Conservation (phyloP, 2,329 filamentous ascomycete species). For the Zymoseptoria passerinii region DNA sequence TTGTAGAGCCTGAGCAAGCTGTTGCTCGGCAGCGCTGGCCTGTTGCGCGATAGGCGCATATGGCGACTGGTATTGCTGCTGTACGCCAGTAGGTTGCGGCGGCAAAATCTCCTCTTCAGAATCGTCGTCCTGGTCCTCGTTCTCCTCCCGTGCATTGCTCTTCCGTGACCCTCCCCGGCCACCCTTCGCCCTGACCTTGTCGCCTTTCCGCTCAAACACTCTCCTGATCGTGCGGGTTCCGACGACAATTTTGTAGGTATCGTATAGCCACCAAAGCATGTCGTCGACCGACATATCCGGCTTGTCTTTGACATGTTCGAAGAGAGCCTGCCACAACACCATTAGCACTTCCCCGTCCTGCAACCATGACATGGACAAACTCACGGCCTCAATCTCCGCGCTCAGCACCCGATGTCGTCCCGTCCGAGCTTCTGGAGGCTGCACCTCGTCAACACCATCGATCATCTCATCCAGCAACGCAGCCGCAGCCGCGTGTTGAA, state of each 20-base stretch:
- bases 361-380: background rate
- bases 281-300: conserved; percentile 31
- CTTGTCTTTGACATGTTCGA: conserved; percentile 29
- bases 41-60: conserved; percentile 27
- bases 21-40: conserved; percentile 21
- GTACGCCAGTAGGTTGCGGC: conserved; percentile 3
- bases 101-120: conserved; percentile 4
- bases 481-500: background rate
- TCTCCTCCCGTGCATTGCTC: conserved; percentile 13
- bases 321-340: conserved; percentile 21
- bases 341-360: background rate
- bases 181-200: conserved; percentile 20
- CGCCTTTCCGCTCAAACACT: conserved; percentile 31
- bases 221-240: conserved; percentile 31
- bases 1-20: conserved; percentile 23
- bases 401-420: conserved; percentile 30
- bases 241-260: conserved; percentile 30
- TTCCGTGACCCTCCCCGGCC: conserved; percentile 8
- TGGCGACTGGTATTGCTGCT: conserved; percentile 26
- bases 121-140: conserved; percentile 20
- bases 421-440: conserved; percentile 30
- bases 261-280: conserved; percentile 34
- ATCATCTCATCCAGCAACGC: background rate
- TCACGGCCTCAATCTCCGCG: conserved; percentile 28
- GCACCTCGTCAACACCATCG: background rate